A percentile compares a stretch with the other conserved stretches of the same genome.
Evolutionary conservation across 306 rosid genomes (phyloP).

Genomic region (Spatholobus suberectus): DNA sequence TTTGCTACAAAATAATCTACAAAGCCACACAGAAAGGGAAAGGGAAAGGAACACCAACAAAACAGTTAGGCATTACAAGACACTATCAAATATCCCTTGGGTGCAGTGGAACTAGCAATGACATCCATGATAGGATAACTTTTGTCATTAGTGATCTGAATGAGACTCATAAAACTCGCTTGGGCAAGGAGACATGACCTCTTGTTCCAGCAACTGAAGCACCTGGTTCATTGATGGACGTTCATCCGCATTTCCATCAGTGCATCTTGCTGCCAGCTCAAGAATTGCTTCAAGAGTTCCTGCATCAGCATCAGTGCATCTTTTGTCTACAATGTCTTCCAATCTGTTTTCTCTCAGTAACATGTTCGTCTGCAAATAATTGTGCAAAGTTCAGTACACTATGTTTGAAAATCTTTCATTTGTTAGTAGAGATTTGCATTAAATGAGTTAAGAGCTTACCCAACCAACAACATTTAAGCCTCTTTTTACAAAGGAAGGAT

Average conservation of each 20-base stretch:
- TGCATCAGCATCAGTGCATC: conserved; percentile 69
- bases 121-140: background rate
- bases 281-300: conserved; percentile 80
- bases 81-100: background rate
- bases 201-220: conserved; percentile 83
- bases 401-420: background rate
- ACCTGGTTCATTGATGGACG: conserved; percentile 92
- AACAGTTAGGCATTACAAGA: conserved; percentile 18
- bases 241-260: conserved; percentile 80
- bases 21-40: conserved; percentile 42
- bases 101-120: conserved; percentile 26
- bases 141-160: conserved; percentile 58
- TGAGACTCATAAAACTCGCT: conserved; percentile 87
- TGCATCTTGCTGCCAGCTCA: conserved; percentile 87
- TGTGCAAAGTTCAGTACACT: background rate
- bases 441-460: conserved; percentile 64
- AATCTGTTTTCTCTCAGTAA: conserved; percentile 68
- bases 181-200: conserved; percentile 86
- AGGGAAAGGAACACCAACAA: conserved; percentile 34
- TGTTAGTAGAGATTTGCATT: background rate
- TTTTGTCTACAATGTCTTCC: conserved; percentile 76
- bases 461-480: conserved; percentile 97
- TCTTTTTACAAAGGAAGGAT: conserved; percentile 79
- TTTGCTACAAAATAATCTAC: conserved; percentile 45
- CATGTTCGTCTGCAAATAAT: conserved; percentile 71